Evolutionary conservation across 352 stramenopile genomes (phyloP).

Genomic region (Aphanomyces euteiches): DNA sequence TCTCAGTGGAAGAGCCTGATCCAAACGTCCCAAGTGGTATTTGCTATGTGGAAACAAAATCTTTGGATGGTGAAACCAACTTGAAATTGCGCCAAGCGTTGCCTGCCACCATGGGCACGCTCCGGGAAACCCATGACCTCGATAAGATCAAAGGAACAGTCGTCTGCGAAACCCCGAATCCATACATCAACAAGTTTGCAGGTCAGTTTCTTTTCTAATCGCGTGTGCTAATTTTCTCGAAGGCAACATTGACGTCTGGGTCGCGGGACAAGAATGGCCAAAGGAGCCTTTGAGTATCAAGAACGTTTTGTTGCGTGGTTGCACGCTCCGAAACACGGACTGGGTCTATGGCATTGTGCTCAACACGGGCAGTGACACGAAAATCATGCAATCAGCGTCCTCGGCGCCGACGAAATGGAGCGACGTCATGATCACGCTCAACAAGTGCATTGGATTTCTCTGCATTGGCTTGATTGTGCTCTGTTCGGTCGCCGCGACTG

Average conservation of each 20-base stretch:
- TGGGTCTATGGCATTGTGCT: slow-evolving; percentile 83
- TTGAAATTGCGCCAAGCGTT: slow-evolving; percentile 85
- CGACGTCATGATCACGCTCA: slow-evolving; percentile 74
- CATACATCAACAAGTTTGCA: slow-evolving; percentile 86
- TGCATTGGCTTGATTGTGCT: slow-evolving; percentile 60
- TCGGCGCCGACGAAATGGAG: slow-evolving; percentile 78
- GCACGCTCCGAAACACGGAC: slow-evolving; percentile 85
- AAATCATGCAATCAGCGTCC: slow-evolving; percentile 86
- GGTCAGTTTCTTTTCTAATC: slow-evolving; percentile 31
- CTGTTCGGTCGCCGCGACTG: slow-evolving; percentile 60
- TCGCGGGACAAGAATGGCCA: slow-evolving; percentile 51
- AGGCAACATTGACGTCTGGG: slow-evolving; percentile 63
- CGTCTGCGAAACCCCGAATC: slow-evolving; percentile 75
- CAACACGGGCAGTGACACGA: slow-evolving; percentile 89
- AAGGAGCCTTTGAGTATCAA: slow-evolving; percentile 76
- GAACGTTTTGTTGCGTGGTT: slow-evolving; percentile 88
- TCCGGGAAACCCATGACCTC: slow-evolving; percentile 52
- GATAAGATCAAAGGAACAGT: slow-evolving; percentile 56
- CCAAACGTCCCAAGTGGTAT: slow-evolving; percentile 66
- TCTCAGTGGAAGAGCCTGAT: slow-evolving; percentile 68
- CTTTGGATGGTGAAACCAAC: slow-evolving; percentile 90
- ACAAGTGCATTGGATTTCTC: slow-evolving; percentile 77
- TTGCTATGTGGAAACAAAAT: slow-evolving; percentile 89
- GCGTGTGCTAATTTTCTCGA: not conserved
- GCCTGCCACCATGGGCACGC: slow-evolving; percentile 56